Evolutionary conservation across 495 filamentous ascomycete genomes (phyloP).

Genomic region (Podospora australis): DNA sequence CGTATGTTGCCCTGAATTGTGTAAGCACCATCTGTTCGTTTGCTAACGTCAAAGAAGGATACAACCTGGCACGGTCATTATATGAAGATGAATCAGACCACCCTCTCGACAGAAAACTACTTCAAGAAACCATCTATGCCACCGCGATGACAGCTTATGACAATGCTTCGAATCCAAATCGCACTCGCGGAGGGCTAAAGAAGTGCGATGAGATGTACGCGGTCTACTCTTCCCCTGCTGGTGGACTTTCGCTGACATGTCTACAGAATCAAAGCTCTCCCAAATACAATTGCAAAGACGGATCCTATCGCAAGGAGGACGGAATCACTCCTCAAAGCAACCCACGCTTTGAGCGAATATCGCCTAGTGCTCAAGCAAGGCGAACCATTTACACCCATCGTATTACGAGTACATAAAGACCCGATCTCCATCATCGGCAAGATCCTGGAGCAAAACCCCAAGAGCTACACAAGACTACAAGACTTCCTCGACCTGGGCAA

Average conservation of each 20-base stretch:
- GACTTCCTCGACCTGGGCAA: conserved; percentile 73
- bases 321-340: conserved; percentile 70
- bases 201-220: conserved; percentile 73
- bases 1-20: conserved; percentile 41
- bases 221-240: conserved; percentile 18
- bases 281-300: conserved; percentile 54
- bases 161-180: conserved; percentile 84
- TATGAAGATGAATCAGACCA: conserved; percentile 53
- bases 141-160: conserved; percentile 72
- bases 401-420: conserved; percentile 78
- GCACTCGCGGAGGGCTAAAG: conserved; percentile 73
- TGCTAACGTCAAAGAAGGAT: conserved; percentile 42
- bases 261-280: conserved; percentile 61
- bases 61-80: conserved; percentile 59
- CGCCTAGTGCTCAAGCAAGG: conserved; percentile 84
- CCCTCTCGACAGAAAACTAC: conserved; percentile 44
- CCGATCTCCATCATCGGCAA: conserved; percentile 78
- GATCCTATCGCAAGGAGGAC: conserved; percentile 46
- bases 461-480: conserved; percentile 80
- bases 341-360: conserved; percentile 82
- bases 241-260: conserved; percentile 8
- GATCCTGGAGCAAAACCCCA: conserved; percentile 79
- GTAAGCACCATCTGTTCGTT: conserved; percentile 6
- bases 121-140: conserved; percentile 61
- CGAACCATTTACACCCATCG: conserved; percentile 86